Evolutionary conservation across 257 asterid species (phyloP).

Genomic region (Leonotis leonurus): DNA sequence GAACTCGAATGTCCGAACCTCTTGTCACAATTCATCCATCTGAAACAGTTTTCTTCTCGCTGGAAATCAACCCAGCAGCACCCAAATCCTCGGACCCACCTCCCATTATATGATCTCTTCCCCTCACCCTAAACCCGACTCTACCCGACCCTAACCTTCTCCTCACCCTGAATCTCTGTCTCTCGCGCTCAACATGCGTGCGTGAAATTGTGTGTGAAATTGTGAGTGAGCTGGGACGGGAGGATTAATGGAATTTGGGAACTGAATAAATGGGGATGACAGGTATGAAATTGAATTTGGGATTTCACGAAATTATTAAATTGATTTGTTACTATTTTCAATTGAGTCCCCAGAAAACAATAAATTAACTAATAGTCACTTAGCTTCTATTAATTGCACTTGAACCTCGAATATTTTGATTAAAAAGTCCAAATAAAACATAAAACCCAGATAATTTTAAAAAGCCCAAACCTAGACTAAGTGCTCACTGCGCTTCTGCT

Average conservation of each 20-base stretch:
- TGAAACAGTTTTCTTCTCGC: background rate
- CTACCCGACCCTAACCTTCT: background rate
- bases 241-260: background rate
- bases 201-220: background rate
- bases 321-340: background rate
- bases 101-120: background rate
- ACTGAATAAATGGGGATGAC: background rate
- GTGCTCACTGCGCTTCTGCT: too few relatives aligned
- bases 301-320: background rate
- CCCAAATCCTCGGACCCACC: background rate
- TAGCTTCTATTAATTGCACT: background rate
- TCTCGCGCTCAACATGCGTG: background rate
- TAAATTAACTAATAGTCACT: too few relatives aligned
- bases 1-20: background rate
- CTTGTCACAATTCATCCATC: background rate
- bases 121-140: background rate
- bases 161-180: background rate
- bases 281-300: background rate
- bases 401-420: too few relatives aligned
- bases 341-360: too few relatives aligned
- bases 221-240: background rate
- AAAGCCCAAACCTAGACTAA: too few relatives aligned
- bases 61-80: slow-evolving; percentile 6
- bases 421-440: too few relatives aligned
- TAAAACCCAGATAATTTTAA: too few relatives aligned